Base-by-base conservation (phyloP, 495 filamentous ascomycete species). In the Cercophora newfieldiana region DNA sequence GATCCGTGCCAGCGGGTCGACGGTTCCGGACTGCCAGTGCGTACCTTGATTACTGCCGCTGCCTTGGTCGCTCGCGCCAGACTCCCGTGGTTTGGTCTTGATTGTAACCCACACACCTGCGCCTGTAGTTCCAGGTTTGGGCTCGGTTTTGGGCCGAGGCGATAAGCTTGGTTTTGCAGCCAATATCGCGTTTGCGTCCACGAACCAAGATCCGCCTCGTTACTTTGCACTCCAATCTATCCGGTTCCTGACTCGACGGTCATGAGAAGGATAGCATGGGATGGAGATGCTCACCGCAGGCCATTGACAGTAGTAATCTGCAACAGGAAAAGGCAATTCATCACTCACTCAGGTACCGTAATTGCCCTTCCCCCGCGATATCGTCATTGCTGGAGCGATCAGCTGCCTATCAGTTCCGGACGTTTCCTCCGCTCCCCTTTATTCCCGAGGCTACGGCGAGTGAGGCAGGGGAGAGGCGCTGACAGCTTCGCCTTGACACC, bases 51-150 rank as follows among this genome's bases (percentile, higher is more conserved):
- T 44, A 8, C 37, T 44, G 37, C 37, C 8, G 58, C 58, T 55
- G 26, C 61, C 61, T 56, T 63, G 61, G 14, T 63, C 55, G 29
- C 22, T 57, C 5, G 54, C 25, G 53, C 33, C 12, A 21, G 28
- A 33, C 19, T 30, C 10, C 21, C 24, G n/a, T 18, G 59, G 65
- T 66, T 51, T 66, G 59, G 61, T 48, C 57, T 66, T 66, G 65
- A 66, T 66, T 66, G 65, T 19, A 54, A 66, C 18, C 21, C 50
- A 58, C 49, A 22, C 56, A 31, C 48, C 59, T 48, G 59, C 65
- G 30, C 6, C 29, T 22, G 48, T 26, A 44, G 37, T 66, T 61
- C 64, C 64, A 61, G 56, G 64, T 59, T 66, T 65, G 16, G 54
- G 22, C 7, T 18, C 25, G 26, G 5, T 8, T 44, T 14, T 65